Base-by-base conservation (phyloP, 768 basidiomycete genomes). In the Mycena amicta region DNA sequence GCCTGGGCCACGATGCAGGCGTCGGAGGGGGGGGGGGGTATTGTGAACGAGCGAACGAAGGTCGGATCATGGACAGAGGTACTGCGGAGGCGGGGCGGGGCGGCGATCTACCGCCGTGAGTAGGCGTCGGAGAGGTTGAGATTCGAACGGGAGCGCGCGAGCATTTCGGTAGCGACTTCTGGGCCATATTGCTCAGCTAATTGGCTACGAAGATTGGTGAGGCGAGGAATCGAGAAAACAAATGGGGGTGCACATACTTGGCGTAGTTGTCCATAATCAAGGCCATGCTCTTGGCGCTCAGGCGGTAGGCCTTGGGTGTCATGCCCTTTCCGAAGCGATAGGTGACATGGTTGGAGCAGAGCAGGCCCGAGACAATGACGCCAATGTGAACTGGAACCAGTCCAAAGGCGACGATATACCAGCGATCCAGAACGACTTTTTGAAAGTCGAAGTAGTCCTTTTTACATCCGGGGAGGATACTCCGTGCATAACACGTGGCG, bases 251-350 rank as follows among this genome's bases (percentile, higher is more conserved):
- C 51, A 40, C 13, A 28, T 61, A 91, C 90, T 79, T 87, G 20
- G 89, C 89, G 68, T 91, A 92, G 57, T 88, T 86, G 62, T 93
- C 91, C 88, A 92, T 87, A 69, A 93, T 90, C 52, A 89, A 80
- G 3, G 87, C 88, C 87, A 92, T 89, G 59, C 83, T 86, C 57
- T 79, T 81, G 78, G 83, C 75, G 73, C 85, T 86, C 45, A 93
- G 77, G 31, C 90, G 78, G 71, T 93, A 93, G 15, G 87, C 84
- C 77, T 90, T 89, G 56, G 90, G 91, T 80, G 88, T 91, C 85
- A 92, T 86, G 58, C 92, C 91, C 76, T 92, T 93, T 11, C 90
- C 90, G 70, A 93, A 93, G 52, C 91, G 80, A 70, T 92, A 92
- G 22, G 90, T 93, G 69, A 93, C 85, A 64, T 93, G 91, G 72